Evolutionary conservation across 768 basidiomycete genomes (phyloP).

Genomic region (Boletus huronensis): DNA sequence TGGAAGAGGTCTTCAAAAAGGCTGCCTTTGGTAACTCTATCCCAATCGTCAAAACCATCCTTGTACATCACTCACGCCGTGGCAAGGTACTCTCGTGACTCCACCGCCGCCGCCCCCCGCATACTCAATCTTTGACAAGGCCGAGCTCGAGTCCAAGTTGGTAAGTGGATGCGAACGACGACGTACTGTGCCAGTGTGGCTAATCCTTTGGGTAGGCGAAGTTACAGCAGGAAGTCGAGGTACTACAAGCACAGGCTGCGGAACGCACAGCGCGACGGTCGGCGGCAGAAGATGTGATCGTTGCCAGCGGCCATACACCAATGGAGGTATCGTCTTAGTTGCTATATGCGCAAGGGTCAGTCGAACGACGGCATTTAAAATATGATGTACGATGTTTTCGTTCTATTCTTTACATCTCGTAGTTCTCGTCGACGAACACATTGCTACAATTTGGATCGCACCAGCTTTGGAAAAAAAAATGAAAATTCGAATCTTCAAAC

Average conservation of each 20-base stretch:
- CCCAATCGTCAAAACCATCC: not conserved
- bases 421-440: not conserved
- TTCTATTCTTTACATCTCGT: not conserved
- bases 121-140: constrained; percentile 58
- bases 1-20: constrained; percentile 77
- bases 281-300: constrained; percentile 28
- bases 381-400: not conserved
- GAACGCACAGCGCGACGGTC: constrained; percentile 38
- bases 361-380: not conserved
- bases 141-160: constrained; percentile 53
- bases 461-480: not conserved
- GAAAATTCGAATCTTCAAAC: too few relatives aligned
- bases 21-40: constrained; percentile 58
- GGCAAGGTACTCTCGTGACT: constrained; percentile 43
- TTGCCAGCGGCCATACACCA: constrained; percentile 29
- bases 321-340: constrained; percentile 29
- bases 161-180: constrained; percentile 34
- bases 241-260: constrained; percentile 47
- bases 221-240: constrained; percentile 56
- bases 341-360: not conserved
- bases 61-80: not conserved
- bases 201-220: constrained; percentile 41
- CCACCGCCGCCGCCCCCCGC: constrained; percentile 43
- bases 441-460: too few relatives aligned
- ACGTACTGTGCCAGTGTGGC: not conserved